A percentile compares a stretch with the other conserved stretches of the same genome.
phyloP scores from a whole-genome alignment of 2,329 filamentous ascomycete species.

The Sclerotiophoma versabilis region DNA sequence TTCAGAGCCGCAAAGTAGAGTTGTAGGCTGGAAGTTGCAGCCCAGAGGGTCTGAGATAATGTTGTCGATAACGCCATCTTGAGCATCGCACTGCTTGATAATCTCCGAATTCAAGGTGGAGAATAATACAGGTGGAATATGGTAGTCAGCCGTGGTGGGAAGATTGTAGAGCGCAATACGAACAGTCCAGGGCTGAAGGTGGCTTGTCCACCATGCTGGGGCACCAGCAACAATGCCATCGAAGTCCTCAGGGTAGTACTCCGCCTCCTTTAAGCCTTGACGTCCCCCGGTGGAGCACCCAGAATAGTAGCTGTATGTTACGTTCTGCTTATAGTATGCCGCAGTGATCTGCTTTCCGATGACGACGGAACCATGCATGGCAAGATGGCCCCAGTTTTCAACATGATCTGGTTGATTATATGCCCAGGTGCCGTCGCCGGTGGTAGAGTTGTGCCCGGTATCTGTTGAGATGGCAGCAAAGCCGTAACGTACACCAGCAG shows the following conservation, averaged over 20 bases:
- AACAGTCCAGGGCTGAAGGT: constrained; percentile 56
- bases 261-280: constrained; percentile 63
- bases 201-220: constrained; percentile 59
- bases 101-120: constrained; percentile 53
- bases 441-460: constrained; percentile 54
- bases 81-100: constrained; percentile 59
- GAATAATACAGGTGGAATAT: constrained; percentile 56
- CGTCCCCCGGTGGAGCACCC: constrained; percentile 68
- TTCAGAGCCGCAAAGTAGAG: constrained; percentile 47
- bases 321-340: constrained; percentile 56
- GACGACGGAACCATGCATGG: constrained; percentile 58
- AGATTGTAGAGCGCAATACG: constrained; percentile 59
- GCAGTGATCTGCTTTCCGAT: constrained; percentile 57
- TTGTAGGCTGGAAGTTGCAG: constrained; percentile 53
- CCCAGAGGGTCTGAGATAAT: constrained; percentile 56
- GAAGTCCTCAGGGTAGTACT: constrained; percentile 64
- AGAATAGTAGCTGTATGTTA: constrained; percentile 61
- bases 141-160: constrained; percentile 53
- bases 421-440: constrained; percentile 48
- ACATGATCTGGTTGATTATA: constrained; percentile 46
- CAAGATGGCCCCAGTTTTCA: constrained; percentile 50
- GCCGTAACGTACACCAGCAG: constrained; percentile 46
- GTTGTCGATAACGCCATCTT: constrained; percentile 58
- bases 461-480: constrained; percentile 56
- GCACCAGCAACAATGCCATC: constrained; percentile 65